Evolutionary conservation across 1,139 yeast genomes (phyloP).

Genomic region (Pichia sp.): DNA sequence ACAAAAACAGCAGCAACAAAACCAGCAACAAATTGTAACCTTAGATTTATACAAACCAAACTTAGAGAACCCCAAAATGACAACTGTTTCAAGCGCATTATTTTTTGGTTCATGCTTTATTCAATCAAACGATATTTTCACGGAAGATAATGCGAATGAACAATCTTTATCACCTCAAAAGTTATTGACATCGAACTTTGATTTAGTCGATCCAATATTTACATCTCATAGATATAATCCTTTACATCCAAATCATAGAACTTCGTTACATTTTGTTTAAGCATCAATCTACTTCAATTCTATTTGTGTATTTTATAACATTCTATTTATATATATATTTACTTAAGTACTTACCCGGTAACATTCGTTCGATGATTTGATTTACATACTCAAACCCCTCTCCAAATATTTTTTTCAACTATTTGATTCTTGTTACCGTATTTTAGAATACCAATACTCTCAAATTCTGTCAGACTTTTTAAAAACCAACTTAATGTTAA

Average conservation of each 20-base stretch:
- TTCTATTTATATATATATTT: neutral
- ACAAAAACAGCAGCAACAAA: neutral
- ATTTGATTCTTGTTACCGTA: constrained; percentile 44
- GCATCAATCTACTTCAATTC: neutral
- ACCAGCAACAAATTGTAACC: neutral
- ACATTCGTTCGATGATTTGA: no score
- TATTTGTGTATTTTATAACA: neutral
- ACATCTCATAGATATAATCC: neutral
- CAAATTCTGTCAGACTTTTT: constrained; percentile 52
- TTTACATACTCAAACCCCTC: constrained; percentile 36
- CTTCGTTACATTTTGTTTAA: constrained; percentile 25
- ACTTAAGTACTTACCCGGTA: no score
- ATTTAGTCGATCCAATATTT: neutral
- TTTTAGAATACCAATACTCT: constrained; percentile 46
- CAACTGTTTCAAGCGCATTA: constrained; percentile 2
- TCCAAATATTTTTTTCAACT: constrained; percentile 56
- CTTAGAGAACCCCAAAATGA: neutral
- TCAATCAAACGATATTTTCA: constrained; percentile 4
- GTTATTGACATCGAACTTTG: neutral
- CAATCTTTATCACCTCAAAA: neutral
- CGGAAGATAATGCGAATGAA: neutral
- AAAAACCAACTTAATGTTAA: constrained; percentile 48
- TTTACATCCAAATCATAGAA: constrained; percentile 16
- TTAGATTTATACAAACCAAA: neutral
- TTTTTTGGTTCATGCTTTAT: constrained; percentile 5